These are phyloP conservation scores for Ascocoryne sarcoides DNA, from an alignment of 2,329 filamentous ascomycete genomes.

Conservation along the genomic window DNA sequence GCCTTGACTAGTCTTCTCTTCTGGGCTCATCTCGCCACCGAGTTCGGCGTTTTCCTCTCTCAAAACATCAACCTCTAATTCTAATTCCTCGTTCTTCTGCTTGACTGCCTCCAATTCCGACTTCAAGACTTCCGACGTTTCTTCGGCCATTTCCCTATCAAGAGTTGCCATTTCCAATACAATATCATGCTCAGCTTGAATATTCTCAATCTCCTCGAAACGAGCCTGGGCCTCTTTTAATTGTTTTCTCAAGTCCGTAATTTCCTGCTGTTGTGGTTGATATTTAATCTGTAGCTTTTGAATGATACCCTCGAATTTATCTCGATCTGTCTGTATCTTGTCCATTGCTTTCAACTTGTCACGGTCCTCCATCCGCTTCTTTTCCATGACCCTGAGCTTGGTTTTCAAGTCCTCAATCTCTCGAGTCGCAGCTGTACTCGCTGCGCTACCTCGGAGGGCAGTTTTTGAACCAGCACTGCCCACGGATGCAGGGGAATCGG, in stretches of 20 bases:
- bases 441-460: constrained; percentile 15
- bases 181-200: constrained; percentile 77
- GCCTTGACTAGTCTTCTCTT: constrained; percentile 76
- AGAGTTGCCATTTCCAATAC: constrained; percentile 79
- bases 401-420: constrained; percentile 84
- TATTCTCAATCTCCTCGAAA: constrained; percentile 59
- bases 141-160: constrained; percentile 94
- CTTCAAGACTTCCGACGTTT: constrained; percentile 75
- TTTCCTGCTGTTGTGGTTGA: constrained; percentile 75
- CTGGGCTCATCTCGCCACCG: constrained; percentile 74
- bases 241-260: constrained; percentile 64
- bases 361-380: constrained; percentile 75
- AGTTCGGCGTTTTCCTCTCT: constrained; percentile 81
- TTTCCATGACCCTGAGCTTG: constrained; percentile 79
- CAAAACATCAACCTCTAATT: constrained; percentile 80
- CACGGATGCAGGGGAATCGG: constrained; percentile 18
- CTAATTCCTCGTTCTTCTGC: constrained; percentile 69
- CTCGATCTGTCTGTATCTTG: constrained; percentile 63
- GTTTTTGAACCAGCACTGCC: constrained; percentile 18
- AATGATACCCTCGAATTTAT: constrained; percentile 75
- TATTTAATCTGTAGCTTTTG: constrained; percentile 87
- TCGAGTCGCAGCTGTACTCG: constrained; percentile 30
- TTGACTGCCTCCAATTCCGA: constrained; percentile 72
- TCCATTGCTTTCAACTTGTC: constrained; percentile 77
- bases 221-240: constrained; percentile 66